Evolutionary conservation across 139 green algal species (phyloP).

Genomic region (Spirogloea muscicola): DNA sequence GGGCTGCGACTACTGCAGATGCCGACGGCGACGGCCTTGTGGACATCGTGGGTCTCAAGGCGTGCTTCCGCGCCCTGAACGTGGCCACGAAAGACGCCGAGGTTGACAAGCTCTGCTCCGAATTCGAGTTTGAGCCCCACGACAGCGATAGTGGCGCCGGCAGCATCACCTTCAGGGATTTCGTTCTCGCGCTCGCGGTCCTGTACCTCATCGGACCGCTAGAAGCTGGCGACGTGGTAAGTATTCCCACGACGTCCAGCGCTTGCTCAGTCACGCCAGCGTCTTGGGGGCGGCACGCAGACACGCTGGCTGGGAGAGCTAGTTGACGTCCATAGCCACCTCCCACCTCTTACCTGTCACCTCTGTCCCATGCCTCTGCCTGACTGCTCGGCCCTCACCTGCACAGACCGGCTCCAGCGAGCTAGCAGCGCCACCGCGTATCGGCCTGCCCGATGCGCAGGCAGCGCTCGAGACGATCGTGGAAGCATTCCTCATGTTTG

Average conservation of each 20-base stretch:
- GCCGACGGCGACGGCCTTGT: too few relatives aligned
- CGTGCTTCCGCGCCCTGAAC: too few relatives aligned
- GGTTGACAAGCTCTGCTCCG: too few relatives aligned
- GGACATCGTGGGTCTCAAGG: too few relatives aligned
- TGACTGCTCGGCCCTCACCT: neutral
- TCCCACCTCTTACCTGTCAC: too few relatives aligned
- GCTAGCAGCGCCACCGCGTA: too few relatives aligned
- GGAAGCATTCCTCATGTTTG: constrained; percentile 4
- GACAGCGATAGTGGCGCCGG: too few relatives aligned
- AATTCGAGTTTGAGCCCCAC: too few relatives aligned
- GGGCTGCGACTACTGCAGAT: too few relatives aligned
- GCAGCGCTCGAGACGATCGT: constrained; percentile 1
- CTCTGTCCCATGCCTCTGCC: neutral
- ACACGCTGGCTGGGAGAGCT: neutral
- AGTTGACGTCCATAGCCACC: neutral
- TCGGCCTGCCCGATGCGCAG: neutral
- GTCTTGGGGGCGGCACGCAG: neutral
- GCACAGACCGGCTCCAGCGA: too few relatives aligned
- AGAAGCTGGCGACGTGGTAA: neutral
- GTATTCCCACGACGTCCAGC: neutral
- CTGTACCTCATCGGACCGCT: neutral
- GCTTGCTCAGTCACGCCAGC: neutral
- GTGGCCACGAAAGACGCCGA: too few relatives aligned
- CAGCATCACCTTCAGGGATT: constrained; percentile 8
- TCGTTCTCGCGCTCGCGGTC: neutral